A percentile compares a stretch with the other conserved stretches of the same genome.
phyloP scores from a whole-genome alignment of 2,329 filamentous ascomycete species.

The Plectosphaerella sp. region DNA sequence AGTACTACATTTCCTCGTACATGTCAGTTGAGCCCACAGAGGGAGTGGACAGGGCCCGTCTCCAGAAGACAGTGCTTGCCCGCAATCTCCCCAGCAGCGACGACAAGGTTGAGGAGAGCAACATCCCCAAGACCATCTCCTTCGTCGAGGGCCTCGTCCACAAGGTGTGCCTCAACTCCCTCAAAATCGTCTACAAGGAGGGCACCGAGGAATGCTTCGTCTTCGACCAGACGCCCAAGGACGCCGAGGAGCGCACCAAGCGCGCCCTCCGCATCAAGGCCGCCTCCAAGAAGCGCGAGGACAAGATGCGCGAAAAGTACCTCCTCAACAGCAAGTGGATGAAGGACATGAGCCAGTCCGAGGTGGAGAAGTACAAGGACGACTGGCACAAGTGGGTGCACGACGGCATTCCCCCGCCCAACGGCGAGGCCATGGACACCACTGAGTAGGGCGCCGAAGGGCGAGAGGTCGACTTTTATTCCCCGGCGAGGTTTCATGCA shows the following conservation, averaged over 20 bases:
- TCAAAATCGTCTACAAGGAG: conserved; percentile 73
- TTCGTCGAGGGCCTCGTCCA: conserved; percentile 66
- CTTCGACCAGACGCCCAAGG: conserved; percentile 65
- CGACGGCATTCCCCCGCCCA: conserved; percentile 37
- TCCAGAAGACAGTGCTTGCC: conserved; percentile 65
- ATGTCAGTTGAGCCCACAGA: conserved; percentile 86
- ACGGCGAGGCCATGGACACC: conserved; percentile 17
- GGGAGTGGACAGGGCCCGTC: conserved; percentile 60
- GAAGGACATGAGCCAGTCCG: conserved; percentile 72
- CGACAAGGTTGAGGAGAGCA: conserved; percentile 58
- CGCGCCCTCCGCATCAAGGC: conserved; percentile 48
- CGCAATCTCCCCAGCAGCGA: conserved; percentile 65
- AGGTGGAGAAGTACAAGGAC: conserved; percentile 70
- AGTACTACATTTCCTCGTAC: conserved; percentile 92
- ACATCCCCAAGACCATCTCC: conserved; percentile 54
- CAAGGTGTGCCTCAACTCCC: conserved; percentile 72
- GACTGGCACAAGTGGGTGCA: conserved; percentile 52
- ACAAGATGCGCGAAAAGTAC: conserved; percentile 72
- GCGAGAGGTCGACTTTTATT: neutral
- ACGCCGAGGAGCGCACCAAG: conserved; percentile 58
- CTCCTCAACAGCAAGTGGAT: conserved; percentile 79
- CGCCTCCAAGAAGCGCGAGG: conserved; percentile 58
- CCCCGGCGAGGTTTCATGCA: neutral
- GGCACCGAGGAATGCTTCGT: conserved; percentile 66
- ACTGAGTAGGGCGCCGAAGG: conserved; percentile 9